These are phyloP conservation scores for Globisporangium paddicum DNA, from an alignment of 352 stramenopile genomes.

Conservation along the genomic window DNA sequence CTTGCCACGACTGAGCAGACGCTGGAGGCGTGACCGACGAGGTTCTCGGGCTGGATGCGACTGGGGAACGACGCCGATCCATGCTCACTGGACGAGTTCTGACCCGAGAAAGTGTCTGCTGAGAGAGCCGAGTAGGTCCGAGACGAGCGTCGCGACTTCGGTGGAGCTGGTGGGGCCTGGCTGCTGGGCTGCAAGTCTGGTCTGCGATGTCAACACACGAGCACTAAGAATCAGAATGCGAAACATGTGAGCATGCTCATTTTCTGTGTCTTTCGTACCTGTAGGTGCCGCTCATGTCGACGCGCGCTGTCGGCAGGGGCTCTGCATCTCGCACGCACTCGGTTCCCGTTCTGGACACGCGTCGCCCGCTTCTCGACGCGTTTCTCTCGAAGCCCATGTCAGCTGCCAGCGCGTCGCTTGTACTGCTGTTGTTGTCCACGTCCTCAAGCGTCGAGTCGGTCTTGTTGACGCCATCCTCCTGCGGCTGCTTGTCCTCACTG, in stretches of 20 bases:
- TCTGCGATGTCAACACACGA: background rate
- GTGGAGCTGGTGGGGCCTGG: background rate
- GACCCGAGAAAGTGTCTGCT: background rate
- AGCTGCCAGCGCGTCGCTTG: background rate
- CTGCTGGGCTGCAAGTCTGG: background rate
- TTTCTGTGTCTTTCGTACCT: no score
- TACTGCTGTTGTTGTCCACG: constrained; percentile 2
- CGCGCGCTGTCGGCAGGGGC: background rate
- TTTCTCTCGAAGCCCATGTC: background rate
- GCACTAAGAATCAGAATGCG: no score
- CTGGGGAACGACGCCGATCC: background rate
- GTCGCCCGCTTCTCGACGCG: background rate
- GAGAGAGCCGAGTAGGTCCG: background rate
- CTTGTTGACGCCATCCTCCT: background rate
- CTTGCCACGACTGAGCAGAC: constrained; percentile 45
- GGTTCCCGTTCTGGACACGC: background rate
- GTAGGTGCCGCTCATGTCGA: background rate
- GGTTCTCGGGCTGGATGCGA: constrained; percentile 25
- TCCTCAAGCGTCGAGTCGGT: background rate
- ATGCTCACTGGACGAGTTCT: background rate
- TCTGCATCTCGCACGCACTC: background rate
- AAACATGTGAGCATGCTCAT: no score
- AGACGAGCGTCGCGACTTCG: constrained; percentile 10
- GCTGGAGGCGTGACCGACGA: constrained; percentile 59
- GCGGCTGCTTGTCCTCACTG: background rate